Evolutionary conservation across 345 rosid genomes (phyloP), one percentile per base, ranked within the genome.

Genomic region (Ailanthus altissimus): DNA sequence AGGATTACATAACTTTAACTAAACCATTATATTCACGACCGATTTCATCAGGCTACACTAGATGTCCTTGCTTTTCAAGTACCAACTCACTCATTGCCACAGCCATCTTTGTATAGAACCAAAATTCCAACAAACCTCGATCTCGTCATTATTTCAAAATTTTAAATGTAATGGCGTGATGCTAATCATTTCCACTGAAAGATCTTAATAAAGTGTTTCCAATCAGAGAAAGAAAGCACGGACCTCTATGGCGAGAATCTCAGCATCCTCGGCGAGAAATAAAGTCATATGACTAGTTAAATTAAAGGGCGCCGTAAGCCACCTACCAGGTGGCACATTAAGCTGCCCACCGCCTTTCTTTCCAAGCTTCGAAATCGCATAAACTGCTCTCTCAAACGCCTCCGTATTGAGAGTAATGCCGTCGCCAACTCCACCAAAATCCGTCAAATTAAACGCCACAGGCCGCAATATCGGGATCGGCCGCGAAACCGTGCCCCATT

Each of bases 271-370:
- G 20, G 97, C 93, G 25, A 96, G 94, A 75, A 96, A 96, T 54
- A 96, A 80, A 59, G 99, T 96, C 90, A 96, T 89, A 69, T 91
- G 93, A 71, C 99, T 96, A 10, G 98, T 92, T 53, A 93, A 91
- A 81, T 96, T 96, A 84, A 96, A 96, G 61, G 99, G 99, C 21
- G 94, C 95, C 70, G 99, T 92, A 1, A 96, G 89, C 99, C 99
- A 96, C 72, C 82, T 87, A 49, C 99, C 99, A 1, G 98, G 92
- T 46, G 97, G 94, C 71, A 96, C 97, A 78, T 96, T 96, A 43
- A 96, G 90, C 93, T 96, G 99, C 8, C 90, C 99, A 2, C 97
- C 98, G 2, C 97, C 98, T 45, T 76, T 84, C 82, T 80, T 83
- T 73, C 75, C 89, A 13, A 91, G 85, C 93, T 91, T 91, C 60